Conservation (phyloP, 805 yeast species). For the Myxozyma kluyveri region DNA sequence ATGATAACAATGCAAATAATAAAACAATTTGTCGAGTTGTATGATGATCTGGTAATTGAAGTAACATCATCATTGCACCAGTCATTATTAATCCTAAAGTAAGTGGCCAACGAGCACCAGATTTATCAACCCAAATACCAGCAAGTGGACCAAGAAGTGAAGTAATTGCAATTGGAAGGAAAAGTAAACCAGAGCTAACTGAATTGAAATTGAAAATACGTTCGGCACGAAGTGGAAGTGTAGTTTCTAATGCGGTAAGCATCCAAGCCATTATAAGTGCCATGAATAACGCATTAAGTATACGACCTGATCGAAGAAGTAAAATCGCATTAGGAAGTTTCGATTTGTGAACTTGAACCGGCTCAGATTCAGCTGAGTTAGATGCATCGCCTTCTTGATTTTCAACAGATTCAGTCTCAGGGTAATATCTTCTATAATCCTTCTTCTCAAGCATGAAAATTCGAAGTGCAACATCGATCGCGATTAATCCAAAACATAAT, state of each 20-base stretch:
- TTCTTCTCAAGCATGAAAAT: conserved; percentile 37
- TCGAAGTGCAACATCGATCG: conserved; percentile 36
- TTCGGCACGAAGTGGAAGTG: conserved; percentile 36
- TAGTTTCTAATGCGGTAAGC: conserved; percentile 38
- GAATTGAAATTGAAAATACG: conserved; percentile 35
- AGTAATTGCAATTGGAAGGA: conserved; percentile 37
- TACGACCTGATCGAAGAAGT: conserved; percentile 23
- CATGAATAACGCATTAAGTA: conserved; percentile 31
- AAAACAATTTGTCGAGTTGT: conserved; percentile 32
- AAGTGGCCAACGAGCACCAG: conserved; percentile 34
- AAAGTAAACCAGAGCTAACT: conserved; percentile 35
- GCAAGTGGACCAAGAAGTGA: conserved; percentile 34
- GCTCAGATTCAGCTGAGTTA: not conserved
- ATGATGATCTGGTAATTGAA: conserved; percentile 34
- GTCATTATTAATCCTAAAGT: conserved; percentile 32
- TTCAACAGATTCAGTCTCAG: not conserved
- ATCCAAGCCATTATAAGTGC: conserved; percentile 37
- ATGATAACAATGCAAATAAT: conserved; percentile 34
- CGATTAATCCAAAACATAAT: conserved; percentile 35
- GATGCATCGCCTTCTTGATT: conserved; percentile 27
- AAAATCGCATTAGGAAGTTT: conserved; percentile 1
- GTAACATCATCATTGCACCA: conserved; percentile 29
- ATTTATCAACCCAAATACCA: conserved; percentile 34
- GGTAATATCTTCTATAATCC: conserved; percentile 4
- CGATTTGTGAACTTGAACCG: not conserved